Percentiles rank a stretch among this genome's conserved stretches.
Evolutionary conservation across 495 filamentous ascomycete genomes (phyloP).

Genomic region (Chlorociboria aeruginascens): DNA sequence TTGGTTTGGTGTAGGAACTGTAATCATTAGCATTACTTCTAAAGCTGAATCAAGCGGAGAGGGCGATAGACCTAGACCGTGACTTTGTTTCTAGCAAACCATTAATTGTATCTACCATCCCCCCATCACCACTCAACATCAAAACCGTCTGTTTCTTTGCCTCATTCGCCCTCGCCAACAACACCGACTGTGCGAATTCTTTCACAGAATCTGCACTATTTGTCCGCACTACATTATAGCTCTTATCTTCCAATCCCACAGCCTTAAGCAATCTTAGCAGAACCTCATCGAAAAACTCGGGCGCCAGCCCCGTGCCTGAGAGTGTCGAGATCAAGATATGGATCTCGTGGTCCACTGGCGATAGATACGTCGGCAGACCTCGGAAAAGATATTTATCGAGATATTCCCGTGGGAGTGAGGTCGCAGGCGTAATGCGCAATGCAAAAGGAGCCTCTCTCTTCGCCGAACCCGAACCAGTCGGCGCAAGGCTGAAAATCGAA

Average conservation of each 20-base stretch:
- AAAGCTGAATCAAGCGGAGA: background rate
- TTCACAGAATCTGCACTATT: conserved; percentile 43
- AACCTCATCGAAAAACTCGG: conserved; percentile 39
- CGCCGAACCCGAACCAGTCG: conserved; percentile 4
- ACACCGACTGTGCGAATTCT: conserved; percentile 39
- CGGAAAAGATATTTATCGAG: conserved; percentile 20
- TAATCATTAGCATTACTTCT: background rate
- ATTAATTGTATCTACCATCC: conserved; percentile 68
- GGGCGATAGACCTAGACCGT: conserved; percentile 4
- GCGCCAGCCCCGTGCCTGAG: conserved; percentile 57
- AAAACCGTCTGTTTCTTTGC: conserved; percentile 47
- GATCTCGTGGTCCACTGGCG: conserved; percentile 20
- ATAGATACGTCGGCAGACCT: conserved; percentile 25
- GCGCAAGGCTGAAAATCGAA: conserved; percentile 25
- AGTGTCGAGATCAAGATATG: conserved; percentile 61
- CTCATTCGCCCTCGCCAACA: conserved; percentile 35
- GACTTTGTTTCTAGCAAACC: conserved; percentile 25
- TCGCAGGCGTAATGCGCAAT: conserved; percentile 14
- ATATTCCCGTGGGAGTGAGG: conserved; percentile 22
- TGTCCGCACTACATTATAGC: conserved; percentile 44
- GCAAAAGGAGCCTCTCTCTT: conserved; percentile 14
- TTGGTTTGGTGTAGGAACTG: conserved; percentile 29
- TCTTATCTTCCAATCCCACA: conserved; percentile 25
- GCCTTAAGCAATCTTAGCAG: conserved; percentile 44
- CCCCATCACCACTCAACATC: conserved; percentile 79